Conservation (phyloP, 1,284 basidiomycete species). For the Neolentinus lepideus region DNA sequence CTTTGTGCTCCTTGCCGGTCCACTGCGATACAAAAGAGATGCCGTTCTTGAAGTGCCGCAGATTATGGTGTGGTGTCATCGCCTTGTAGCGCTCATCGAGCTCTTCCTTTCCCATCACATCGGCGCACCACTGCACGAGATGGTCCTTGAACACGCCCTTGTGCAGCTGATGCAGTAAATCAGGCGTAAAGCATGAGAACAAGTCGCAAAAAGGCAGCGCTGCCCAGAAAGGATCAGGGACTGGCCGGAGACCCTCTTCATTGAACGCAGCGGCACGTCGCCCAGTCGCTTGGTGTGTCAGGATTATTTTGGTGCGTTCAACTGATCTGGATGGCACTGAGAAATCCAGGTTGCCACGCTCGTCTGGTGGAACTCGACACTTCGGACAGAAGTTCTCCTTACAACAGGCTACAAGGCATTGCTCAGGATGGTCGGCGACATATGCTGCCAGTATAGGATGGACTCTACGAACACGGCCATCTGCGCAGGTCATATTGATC, state of each 20-base stretch:
- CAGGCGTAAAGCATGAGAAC: conserved; percentile 16
- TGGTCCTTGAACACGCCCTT: conserved; percentile 24
- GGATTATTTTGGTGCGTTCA: background rate
- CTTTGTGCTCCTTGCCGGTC: conserved; percentile 19
- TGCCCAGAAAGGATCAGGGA: conserved; percentile 19
- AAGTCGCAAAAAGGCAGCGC: conserved; percentile 16
- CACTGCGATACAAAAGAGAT: conserved; percentile 17
- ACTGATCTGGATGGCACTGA: conserved; percentile 1
- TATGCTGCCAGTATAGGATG: conserved; percentile 18
- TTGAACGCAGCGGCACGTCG: background rate
- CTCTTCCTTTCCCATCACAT: conserved; percentile 10
- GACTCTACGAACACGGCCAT: conserved; percentile 13
- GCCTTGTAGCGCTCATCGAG: conserved; percentile 16
- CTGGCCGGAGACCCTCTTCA: conserved; percentile 1
- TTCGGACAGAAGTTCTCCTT: conserved; percentile 14
- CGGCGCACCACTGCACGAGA: conserved; percentile 18
- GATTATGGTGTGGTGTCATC: conserved; percentile 10
- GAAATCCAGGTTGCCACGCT: conserved; percentile 10
- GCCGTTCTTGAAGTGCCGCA: conserved; percentile 20
- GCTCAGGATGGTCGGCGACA: conserved; percentile 19
- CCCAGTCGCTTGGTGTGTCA: background rate
- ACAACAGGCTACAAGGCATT: conserved; percentile 14
- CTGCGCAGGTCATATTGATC: conserved; percentile 17
- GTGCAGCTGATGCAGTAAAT: conserved; percentile 21
- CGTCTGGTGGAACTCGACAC: conserved; percentile 9